Base-by-base conservation (phyloP, 148 eudicot species). In the Chenopodium formosanum region DNA sequence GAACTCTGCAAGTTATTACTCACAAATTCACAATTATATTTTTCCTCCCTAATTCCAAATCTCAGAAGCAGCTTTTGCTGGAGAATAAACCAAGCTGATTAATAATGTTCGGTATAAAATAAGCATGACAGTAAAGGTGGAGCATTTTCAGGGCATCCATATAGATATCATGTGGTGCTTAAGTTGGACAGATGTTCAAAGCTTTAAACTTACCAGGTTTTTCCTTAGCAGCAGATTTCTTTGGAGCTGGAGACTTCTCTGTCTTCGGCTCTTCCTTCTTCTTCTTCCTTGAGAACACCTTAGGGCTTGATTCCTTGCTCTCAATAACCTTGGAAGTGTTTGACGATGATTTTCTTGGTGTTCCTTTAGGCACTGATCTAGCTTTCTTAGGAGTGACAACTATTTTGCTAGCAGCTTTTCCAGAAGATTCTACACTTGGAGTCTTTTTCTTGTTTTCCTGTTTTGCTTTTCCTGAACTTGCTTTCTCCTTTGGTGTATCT, bases 201-300 rank as follows among this genome's bases (percentile, higher is more conserved):
- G 44, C 67, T 63, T 32, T 73, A 56, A 46, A 64, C 78, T 84
- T 78, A 94, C 98, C 97, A 37, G 84, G 73, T 80, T 89, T 91
- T 73, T 89, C 97, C 83, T 83, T 89, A 8, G 90, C 69, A 79
- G 89, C 75, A 77, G 94, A 83, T 83, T 89, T 90, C 90, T 91
- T 92, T 31, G 97, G 85, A 73, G 90, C 79, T 65, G 91, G 73
- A 11, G 90, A 20, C 85, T 94, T 90, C 63, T 90, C 92, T 79
- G 91, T 88, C n/a, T 72, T 84, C 4, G 81, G 82, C 79, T 88
- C 93, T 74, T 88, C 93, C 37, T 70, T 80, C 84, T 89, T 96
- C 86, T 91, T 91, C 88, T 92, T 95, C 88, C 90, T 88, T 25
- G 94, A 88, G 77, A 88, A 90, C 37, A 89, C 91, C 87, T 92